Base-by-base conservation (phyloP, 2,329 filamentous ascomycete species). In the Colletotrichum sp. region DNA sequence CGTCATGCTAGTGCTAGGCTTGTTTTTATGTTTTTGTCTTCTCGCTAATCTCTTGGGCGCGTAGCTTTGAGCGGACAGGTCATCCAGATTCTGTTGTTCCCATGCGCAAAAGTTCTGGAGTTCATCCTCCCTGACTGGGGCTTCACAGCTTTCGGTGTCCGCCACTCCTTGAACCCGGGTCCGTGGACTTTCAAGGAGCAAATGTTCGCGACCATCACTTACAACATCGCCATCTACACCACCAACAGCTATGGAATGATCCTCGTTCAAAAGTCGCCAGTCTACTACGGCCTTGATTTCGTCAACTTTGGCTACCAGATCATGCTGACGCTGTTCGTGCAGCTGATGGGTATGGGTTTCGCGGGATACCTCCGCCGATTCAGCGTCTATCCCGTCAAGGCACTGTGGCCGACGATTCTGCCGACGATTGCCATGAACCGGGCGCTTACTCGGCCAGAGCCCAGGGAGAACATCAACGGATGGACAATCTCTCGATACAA, bases 21-120 rank as follows among this genome's bases (percentile, higher is more conserved):
- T 22, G 22, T 22, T 28, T 32, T 60, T n/a, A 6, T 4, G 27
- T n/a, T 8, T 13, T 3, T 22, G 66, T 71, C 34, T 69, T 22
- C 8, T 25, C 3, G 8, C 10, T 10, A 22, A 18, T 10, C n/a
- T 22, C 28, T 72, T 48, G 10, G 8, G 13, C n/a, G n/a, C 8
- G 64, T 22, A 83, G 81, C 77, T 52, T 75, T 86, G 8, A 80
- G 78, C 67, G 81, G 83, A 8, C 80, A 82, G 10, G 85, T 87
- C 8, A 84, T 86, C 66, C 87, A 89, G 79, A 86, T 89, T 56
- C 80, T 89, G 5, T 82, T 89, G 0, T 89, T 83, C 22, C 89
- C 89, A 0, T 84, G 87, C 25, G 89, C 85, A 7, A 86, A 86
- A 56, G 80, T 85, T 9, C 81, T 89, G 39, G 87, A 87, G 15